These are phyloP conservation scores for Backusella sp. DNA, from an alignment of 192 early-diverging fungal species.

Conservation along the genomic window DNA sequence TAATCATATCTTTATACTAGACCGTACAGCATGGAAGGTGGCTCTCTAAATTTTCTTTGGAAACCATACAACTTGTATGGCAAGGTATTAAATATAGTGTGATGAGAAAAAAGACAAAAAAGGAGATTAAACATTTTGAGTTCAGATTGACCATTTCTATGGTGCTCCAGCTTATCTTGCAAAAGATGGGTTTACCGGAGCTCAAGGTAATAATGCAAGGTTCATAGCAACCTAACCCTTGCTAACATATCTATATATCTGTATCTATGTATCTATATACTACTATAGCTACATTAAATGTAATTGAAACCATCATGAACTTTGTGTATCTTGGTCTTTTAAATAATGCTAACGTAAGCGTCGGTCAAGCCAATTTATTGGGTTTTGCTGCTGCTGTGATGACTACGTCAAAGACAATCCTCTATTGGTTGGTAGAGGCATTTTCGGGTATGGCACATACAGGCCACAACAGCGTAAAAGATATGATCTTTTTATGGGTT, in stretches of 20 bases:
- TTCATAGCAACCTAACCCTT: too few species aligned
- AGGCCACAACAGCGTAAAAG: conserved; percentile 19
- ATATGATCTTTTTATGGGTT: conserved; percentile 23
- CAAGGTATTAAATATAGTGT: conserved; percentile 16
- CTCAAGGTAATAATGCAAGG: conserved; percentile 25
- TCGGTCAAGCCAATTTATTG: conserved; percentile 22
- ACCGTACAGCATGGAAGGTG: conserved; percentile 33
- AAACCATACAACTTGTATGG: conserved; percentile 36
- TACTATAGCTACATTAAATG: conserved; percentile 25
- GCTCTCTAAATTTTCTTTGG: conserved; percentile 29
- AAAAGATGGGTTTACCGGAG: conserved; percentile 35
- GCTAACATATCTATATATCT: background rate
- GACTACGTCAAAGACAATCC: conserved; percentile 31
- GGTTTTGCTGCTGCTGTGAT: conserved; percentile 29
- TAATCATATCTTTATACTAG: background rate
- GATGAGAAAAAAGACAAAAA: background rate
- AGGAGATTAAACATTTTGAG: background rate
- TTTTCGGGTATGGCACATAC: conserved; percentile 31
- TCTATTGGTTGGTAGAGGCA: conserved; percentile 33
- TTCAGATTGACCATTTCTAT: conserved; percentile 36
- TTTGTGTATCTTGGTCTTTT: conserved; percentile 19
- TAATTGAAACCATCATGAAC: conserved; percentile 28
- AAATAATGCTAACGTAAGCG: background rate
- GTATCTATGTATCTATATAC: background rate
- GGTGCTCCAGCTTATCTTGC: conserved; percentile 24